phyloP scores from a whole-genome alignment of 2,329 filamentous ascomycete genomes.

The Fusarium sp. region DNA sequence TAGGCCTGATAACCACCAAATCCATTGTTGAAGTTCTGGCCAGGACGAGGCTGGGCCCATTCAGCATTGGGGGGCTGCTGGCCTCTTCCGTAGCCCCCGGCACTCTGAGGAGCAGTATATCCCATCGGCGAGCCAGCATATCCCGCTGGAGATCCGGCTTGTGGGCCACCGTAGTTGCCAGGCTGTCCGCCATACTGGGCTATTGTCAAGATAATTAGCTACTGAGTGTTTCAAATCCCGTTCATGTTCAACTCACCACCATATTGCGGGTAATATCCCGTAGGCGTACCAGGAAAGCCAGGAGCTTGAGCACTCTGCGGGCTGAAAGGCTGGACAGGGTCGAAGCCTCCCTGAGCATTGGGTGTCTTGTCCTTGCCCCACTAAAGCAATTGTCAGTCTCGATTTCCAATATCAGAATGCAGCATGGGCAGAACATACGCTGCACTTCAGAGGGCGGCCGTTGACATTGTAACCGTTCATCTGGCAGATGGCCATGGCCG shows the following conservation, averaged over 20 bases:
- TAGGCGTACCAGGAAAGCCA: constrained; percentile 81
- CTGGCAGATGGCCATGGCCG: constrained; percentile 97
- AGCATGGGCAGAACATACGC: constrained; percentile 73
- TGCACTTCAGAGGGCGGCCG: constrained; percentile 96
- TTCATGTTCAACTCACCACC: constrained; percentile 68
- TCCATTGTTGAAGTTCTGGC: constrained; percentile 69
- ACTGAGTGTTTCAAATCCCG: neutral
- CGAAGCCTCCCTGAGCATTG: constrained; percentile 74
- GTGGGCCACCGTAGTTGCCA: constrained; percentile 71
- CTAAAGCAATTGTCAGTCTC: constrained; percentile 60
- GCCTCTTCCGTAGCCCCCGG: constrained; percentile 86
- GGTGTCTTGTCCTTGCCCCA: constrained; percentile 99
- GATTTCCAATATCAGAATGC: neutral
- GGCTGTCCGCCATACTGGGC: constrained; percentile 73
- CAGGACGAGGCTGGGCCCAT: constrained; percentile 64
- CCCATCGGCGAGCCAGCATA: constrained; percentile 76
- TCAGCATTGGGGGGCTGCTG: constrained; percentile 68
- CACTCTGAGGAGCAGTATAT: constrained; percentile 78
- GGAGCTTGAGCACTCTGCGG: constrained; percentile 80
- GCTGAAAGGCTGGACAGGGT: constrained; percentile 77
- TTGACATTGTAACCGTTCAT: constrained; percentile 98
- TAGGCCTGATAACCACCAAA: constrained; percentile 74
- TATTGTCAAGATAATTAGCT: constrained; percentile 48
- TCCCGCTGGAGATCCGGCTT: constrained; percentile 69
- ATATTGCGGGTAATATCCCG: constrained; percentile 90